Evolutionary conservation across 1,139 yeast species (phyloP).

Genomic region (Blastobotrys proliferans): DNA sequence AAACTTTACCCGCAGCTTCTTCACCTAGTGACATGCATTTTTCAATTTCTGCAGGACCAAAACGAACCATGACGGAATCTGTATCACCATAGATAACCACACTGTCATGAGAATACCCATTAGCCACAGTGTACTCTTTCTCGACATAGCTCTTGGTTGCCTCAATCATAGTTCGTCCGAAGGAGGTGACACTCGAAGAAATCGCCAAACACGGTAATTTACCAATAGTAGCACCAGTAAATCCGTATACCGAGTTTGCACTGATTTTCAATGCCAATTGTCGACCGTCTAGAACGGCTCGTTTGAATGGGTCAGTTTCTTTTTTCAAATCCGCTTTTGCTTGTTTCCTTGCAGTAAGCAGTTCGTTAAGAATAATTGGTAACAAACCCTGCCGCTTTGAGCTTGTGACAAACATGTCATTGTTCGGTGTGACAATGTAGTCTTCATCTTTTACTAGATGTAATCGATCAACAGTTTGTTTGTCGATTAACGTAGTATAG

Average conservation of each 20-base stretch:
- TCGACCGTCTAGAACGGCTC: constrained; percentile 93
- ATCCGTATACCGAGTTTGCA: constrained; percentile 97
- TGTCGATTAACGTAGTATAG: constrained; percentile 80
- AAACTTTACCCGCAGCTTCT: constrained; percentile 88
- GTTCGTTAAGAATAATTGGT: constrained; percentile 87
- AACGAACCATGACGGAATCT: constrained; percentile 98
- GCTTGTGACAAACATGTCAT: constrained; percentile 83
- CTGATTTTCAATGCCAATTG: constrained; percentile 94
- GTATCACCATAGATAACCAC: constrained; percentile 97
- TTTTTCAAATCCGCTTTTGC: constrained; percentile 88
- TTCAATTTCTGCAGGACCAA: constrained; percentile 77
- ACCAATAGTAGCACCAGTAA: constrained; percentile 98
- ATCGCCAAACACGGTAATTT: constrained; percentile 95
- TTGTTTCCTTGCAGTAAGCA: constrained; percentile 84
- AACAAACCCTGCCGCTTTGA: constrained; percentile 73
- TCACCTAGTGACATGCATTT: constrained; percentile 90
- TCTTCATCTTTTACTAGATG: constrained; percentile 66
- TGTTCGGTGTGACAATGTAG: constrained; percentile 85
- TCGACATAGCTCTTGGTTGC: constrained; percentile 84
- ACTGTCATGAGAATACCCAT: constrained; percentile 80
- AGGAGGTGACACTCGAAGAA: constrained; percentile 92
- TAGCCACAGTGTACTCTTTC: constrained; percentile 65
- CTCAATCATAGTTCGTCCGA: constrained; percentile 97
- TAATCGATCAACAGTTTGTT: constrained; percentile 62
- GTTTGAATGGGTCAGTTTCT: constrained; percentile 90